phyloP scores from a whole-genome alignment of 2,329 filamentous ascomycete genomes.

The Sclerotinia trifoliorum region DNA sequence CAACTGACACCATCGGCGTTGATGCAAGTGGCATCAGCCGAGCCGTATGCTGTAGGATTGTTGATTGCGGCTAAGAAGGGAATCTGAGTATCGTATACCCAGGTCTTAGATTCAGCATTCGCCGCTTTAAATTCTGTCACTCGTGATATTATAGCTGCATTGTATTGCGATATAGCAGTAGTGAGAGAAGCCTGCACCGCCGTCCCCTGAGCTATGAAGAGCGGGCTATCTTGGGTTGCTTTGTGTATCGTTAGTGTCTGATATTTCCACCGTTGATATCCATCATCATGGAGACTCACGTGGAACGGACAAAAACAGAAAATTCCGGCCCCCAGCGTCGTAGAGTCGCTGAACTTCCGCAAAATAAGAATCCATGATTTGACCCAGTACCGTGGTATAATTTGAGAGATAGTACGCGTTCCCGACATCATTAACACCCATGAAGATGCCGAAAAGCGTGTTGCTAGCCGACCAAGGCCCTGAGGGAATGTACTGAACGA shows the following conservation, averaged over 20 bases:
- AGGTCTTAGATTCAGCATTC: background rate
- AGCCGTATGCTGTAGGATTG: background rate
- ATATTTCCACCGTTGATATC: no score
- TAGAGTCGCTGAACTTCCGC: background rate
- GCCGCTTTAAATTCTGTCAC: background rate
- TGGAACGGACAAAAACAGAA: conserved; percentile 8
- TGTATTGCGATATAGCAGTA: conserved; percentile 3
- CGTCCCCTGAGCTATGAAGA: background rate
- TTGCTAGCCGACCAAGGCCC: background rate
- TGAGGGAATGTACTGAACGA: background rate
- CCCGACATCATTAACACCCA: conserved; percentile 14
- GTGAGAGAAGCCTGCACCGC: background rate
- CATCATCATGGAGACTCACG: conserved; percentile 1
- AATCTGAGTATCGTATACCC: conserved; percentile 5
- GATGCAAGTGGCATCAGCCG: background rate
- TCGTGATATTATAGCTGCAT: background rate
- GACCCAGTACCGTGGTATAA: background rate
- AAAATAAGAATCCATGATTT: conserved; percentile 9
- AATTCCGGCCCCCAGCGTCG: background rate
- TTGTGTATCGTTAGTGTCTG: background rate
- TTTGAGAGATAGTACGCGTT: conserved; percentile 7
- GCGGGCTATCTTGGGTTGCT: conserved; percentile 6
- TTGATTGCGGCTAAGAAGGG: background rate
- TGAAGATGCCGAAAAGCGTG: conserved; percentile 2
- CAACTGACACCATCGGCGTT: conserved; percentile 2